phyloP scores from a whole-genome alignment of 768 basidiomycete genomes.

The Trametes maxima region DNA sequence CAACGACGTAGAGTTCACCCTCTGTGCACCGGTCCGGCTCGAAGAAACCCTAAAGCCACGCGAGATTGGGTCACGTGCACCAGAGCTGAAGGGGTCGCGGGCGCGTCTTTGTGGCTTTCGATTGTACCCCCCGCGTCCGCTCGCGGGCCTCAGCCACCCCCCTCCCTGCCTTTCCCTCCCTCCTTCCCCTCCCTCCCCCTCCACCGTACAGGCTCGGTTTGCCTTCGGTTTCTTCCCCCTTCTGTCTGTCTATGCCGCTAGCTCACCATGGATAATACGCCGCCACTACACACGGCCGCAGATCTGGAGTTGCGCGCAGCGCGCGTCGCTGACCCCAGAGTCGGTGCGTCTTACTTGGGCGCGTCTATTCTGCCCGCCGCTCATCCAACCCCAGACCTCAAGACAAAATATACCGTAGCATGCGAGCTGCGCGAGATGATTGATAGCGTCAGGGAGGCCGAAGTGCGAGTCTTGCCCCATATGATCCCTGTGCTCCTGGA shows the following conservation, averaged over 20 bases:
- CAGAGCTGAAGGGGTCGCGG: slow-evolving; percentile 15
- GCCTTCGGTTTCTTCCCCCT: background rate
- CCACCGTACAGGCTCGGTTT: background rate
- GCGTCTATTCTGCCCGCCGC: background rate
- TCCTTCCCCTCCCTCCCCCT: background rate
- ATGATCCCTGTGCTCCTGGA: slow-evolving; percentile 76
- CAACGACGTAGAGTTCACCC: too few species aligned
- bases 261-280: slow-evolving; percentile 45
- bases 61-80: background rate
- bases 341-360: slow-evolving; percentile 46
- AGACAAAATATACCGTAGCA: slow-evolving; percentile 69
- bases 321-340: slow-evolving; percentile 72
- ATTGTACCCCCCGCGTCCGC: slow-evolving; percentile 18
- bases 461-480: slow-evolving; percentile 67
- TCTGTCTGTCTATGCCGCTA: slow-evolving; percentile 7
- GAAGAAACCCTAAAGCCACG: background rate
- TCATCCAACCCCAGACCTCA: slow-evolving; percentile 52
- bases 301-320: slow-evolving; percentile 75
- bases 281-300: slow-evolving; percentile 47
- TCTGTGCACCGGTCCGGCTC: too few species aligned
- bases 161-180: background rate
- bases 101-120: slow-evolving; percentile 19
- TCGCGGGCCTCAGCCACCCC: slow-evolving; percentile 22
- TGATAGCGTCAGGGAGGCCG: slow-evolving; percentile 76
- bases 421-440: slow-evolving; percentile 81